These are phyloP conservation scores for Penicillium italicum DNA, from an alignment of 2,329 filamentous ascomycete species.

Conservation along the genomic window DNA sequence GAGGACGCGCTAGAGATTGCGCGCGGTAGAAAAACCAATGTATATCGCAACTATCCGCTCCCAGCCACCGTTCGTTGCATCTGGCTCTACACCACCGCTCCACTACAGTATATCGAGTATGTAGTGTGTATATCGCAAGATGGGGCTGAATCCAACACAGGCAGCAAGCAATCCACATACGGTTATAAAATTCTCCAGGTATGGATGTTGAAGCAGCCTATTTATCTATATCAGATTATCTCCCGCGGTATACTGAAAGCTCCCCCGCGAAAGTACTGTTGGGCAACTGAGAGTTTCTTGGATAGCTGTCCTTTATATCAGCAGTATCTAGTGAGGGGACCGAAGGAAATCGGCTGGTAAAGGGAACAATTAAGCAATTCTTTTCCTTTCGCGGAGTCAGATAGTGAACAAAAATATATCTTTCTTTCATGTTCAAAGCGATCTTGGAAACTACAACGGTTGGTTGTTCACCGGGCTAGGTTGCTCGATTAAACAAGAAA, in stretches of 20 bases:
- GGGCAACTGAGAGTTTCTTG: not conserved
- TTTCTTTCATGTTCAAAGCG: not conserved
- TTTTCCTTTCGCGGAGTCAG: not conserved
- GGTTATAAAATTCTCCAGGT: not conserved
- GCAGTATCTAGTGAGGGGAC: not conserved
- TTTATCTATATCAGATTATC: not conserved
- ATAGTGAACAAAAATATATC: not conserved
- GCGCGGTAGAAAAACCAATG: not conserved
- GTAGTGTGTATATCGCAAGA: constrained; percentile 1
- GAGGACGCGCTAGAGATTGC: not conserved
- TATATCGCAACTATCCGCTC: not conserved
- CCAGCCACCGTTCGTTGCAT: not conserved
- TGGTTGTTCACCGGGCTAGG: not conserved
- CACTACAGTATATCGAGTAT: not conserved
- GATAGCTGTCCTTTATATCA: not conserved
- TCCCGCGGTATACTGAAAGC: not conserved
- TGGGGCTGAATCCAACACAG: not conserved
- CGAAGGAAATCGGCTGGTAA: not conserved
- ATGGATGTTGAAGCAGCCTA: not conserved
- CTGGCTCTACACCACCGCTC: constrained; percentile 1
- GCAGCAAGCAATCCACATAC: not conserved
- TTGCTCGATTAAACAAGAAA: no score
- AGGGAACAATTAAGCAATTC: not conserved
- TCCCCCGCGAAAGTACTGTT: not conserved
- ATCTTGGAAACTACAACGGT: not conserved